phyloP scores from a whole-genome alignment of 106 monocot genomes.

The Gastrodia elata region DNA sequence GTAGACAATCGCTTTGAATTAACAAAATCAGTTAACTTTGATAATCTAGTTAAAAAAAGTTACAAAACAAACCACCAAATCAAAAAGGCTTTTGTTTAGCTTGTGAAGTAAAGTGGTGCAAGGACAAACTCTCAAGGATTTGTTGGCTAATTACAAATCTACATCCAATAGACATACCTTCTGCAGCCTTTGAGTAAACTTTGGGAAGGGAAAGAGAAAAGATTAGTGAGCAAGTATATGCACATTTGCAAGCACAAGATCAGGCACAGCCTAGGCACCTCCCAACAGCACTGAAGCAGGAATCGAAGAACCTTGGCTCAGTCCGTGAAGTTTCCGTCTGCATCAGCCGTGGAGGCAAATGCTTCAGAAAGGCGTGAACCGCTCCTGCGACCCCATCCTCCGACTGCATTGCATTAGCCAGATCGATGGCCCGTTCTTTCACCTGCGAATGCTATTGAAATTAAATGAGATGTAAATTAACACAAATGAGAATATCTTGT shows the following conservation, averaged over 20 bases:
- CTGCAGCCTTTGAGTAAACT: neutral
- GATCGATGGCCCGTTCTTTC: slow-evolving; percentile 47
- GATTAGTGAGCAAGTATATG: neutral
- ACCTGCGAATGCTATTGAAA: slow-evolving; percentile 28
- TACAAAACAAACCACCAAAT: neutral
- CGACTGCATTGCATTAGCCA: slow-evolving; percentile 50
- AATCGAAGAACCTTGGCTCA: slow-evolving; percentile 8
- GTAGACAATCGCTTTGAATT: too few species aligned
- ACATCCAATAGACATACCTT: neutral
- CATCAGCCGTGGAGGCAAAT: slow-evolving; percentile 36
- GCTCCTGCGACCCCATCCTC: slow-evolving; percentile 77
- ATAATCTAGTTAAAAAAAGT: neutral
- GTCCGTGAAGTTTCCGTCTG: slow-evolving; percentile 1
- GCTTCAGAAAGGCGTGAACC: slow-evolving; percentile 64
- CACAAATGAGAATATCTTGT: too few species aligned
- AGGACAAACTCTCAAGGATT: neutral
- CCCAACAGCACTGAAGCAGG: slow-evolving; percentile 21
- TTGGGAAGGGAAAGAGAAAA: too few species aligned
- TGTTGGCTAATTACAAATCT: neutral
- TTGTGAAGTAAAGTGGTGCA: neutral
- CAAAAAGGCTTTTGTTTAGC: neutral
- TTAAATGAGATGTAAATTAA: too few species aligned
- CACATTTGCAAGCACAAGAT: slow-evolving; percentile 9
- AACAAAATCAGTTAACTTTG: too few species aligned
- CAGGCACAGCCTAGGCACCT: slow-evolving; percentile 59